A percentile compares a stretch with the other conserved stretches of the same genome.
Evolutionary conservation across 257 asterid species (phyloP).

Genomic region (Coffea canephora): DNA sequence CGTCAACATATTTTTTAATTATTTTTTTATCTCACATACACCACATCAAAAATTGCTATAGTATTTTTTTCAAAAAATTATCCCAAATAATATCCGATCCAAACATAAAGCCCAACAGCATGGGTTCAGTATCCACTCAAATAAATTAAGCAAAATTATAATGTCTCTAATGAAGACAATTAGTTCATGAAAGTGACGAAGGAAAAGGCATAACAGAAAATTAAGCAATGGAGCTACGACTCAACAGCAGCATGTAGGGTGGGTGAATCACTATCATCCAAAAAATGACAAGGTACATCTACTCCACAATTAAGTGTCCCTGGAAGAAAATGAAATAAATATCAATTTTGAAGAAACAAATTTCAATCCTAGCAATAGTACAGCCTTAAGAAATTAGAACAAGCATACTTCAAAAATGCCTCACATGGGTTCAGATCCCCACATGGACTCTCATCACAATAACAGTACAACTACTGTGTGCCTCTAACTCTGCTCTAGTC

Average conservation of each 20-base stretch:
- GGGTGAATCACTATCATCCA: too few relatives aligned
- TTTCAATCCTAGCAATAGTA: conserved; percentile 22
- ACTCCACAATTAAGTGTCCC: conserved; percentile 2
- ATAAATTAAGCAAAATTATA: background rate
- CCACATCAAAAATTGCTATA: too few relatives aligned
- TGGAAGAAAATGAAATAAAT: background rate
- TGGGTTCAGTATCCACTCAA: background rate
- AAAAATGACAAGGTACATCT: background rate
- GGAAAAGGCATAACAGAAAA: background rate
- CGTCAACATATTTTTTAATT: too few relatives aligned
- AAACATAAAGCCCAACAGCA: background rate
- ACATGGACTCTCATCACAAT: conserved; percentile 53
- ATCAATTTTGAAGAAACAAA: conserved; percentile 26
- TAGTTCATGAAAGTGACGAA: background rate
- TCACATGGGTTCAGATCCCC: conserved; percentile 40
- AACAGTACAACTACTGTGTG: conserved; percentile 55
- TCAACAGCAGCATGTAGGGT: background rate
- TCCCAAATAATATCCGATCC: too few relatives aligned
- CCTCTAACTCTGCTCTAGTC: conserved; percentile 51
- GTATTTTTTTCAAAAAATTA: too few relatives aligned
- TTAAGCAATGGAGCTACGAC: background rate
- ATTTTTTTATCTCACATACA: too few relatives aligned
- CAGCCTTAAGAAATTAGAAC: conserved; percentile 14
- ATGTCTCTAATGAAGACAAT: background rate
- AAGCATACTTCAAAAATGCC: conserved; percentile 56